Percentiles rank a stretch among this genome's conserved stretches.
Evolutionary conservation across 2,329 filamentous ascomycete species (phyloP).

Genomic region (Pyrenophora seminiperda): DNA sequence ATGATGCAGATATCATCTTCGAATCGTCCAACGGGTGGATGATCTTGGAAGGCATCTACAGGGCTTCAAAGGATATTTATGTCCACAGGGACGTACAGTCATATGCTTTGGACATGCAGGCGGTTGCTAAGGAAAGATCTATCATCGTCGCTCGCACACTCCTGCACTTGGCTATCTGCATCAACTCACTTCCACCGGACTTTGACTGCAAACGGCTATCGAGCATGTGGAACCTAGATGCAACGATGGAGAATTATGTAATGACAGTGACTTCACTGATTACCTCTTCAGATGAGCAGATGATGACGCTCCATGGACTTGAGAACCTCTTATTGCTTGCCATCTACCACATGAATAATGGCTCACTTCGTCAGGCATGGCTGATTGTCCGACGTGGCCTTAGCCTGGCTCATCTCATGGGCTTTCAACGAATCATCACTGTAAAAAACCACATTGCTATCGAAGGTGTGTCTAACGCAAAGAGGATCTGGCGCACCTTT

Average conservation of each 20-base stretch:
- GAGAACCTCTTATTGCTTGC: slow-evolving; percentile 42
- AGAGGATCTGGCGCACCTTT: slow-evolving; percentile 36
- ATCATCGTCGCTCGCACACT: slow-evolving; percentile 45
- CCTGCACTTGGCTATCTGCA: slow-evolving; percentile 43
- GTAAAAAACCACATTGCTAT: slow-evolving; percentile 32
- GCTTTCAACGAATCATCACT: slow-evolving; percentile 43
- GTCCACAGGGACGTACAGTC: slow-evolving; percentile 39
- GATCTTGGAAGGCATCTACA: slow-evolving; percentile 38
- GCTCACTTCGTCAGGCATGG: slow-evolving; percentile 43
- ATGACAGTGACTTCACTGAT: slow-evolving; percentile 37
- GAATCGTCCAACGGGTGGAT: slow-evolving; percentile 47
- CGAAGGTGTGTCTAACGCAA: slow-evolving; percentile 34
- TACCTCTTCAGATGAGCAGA: slow-evolving; percentile 40
- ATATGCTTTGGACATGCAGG: slow-evolving; percentile 42
- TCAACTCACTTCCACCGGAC: slow-evolving; percentile 40
- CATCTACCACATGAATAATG: slow-evolving; percentile 37
- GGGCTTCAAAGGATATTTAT: slow-evolving; percentile 37
- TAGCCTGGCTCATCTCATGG: slow-evolving; percentile 45
- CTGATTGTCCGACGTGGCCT: slow-evolving; percentile 41
- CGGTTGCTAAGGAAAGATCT: slow-evolving; percentile 32
- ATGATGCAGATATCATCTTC: slow-evolving; percentile 45
- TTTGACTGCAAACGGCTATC: slow-evolving; percentile 36
- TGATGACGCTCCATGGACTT: slow-evolving; percentile 45
- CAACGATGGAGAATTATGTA: slow-evolving; percentile 42
- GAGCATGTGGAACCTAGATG: slow-evolving; percentile 41